These are phyloP conservation scores for Arabidopsis lyrata DNA, from an alignment of 441 rosid genomes.

Conservation along the genomic window DNA sequence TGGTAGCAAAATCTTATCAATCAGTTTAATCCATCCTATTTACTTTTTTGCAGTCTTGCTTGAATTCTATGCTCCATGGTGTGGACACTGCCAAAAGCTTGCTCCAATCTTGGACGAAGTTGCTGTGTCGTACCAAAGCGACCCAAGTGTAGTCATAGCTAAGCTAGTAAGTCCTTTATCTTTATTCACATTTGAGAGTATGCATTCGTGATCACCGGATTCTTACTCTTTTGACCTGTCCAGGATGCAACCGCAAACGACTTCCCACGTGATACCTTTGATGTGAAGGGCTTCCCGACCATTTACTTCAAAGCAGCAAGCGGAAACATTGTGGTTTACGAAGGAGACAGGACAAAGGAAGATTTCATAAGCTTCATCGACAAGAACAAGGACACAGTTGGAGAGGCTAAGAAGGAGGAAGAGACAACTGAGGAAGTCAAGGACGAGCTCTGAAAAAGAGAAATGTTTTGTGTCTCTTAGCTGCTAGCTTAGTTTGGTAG, in stretches of 20 bases:
- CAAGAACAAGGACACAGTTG: conserved; percentile 67
- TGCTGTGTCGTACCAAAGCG: conserved; percentile 68
- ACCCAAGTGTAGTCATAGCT: conserved; percentile 70
- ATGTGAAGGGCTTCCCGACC: conserved; percentile 90
- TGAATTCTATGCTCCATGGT: conserved; percentile 99
- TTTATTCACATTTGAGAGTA: neutral
- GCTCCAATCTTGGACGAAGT: conserved; percentile 97
- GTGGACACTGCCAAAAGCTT: conserved; percentile 94
- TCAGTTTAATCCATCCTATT: no score
- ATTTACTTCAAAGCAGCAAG: conserved; percentile 78
- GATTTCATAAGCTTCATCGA: conserved; percentile 80
- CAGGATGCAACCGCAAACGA: conserved; percentile 96
- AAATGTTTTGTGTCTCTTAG: conserved; percentile 7
- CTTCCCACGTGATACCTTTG: conserved; percentile 59
- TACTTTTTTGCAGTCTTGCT: no score
- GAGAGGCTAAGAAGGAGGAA: conserved; percentile 27
- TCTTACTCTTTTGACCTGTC: conserved; percentile 16
- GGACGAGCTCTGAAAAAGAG: conserved; percentile 57
- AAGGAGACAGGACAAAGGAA: conserved; percentile 86
- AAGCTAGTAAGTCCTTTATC: conserved; percentile 70
- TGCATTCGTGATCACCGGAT: neutral
- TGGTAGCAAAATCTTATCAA: neutral
- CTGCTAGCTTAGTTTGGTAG: conserved; percentile 47
- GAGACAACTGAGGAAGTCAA: conserved; percentile 46
- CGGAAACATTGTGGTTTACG: conserved; percentile 69